These are phyloP conservation scores for Aspergillus cavernicola DNA, from an alignment of 495 filamentous ascomycete genomes.

Conservation along the genomic window DNA sequence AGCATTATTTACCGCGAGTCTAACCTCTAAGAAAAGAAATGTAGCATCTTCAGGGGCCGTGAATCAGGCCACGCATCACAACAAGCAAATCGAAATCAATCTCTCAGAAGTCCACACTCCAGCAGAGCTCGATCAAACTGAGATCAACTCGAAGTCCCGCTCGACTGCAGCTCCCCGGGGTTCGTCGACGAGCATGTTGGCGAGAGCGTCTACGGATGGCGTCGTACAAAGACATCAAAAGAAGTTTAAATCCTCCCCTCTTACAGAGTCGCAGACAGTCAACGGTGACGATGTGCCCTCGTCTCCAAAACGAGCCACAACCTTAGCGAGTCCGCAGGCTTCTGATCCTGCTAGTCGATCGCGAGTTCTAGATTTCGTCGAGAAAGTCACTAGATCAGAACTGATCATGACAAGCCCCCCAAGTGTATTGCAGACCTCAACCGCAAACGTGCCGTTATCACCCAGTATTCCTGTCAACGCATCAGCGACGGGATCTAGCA, in stretches of 20 bases:
- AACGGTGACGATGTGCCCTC: slow-evolving; percentile 3
- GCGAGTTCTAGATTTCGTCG: background rate
- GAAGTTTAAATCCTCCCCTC: slow-evolving; percentile 34
- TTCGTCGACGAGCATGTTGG: background rate
- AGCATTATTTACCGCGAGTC: slow-evolving; percentile 26
- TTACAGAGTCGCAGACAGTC: slow-evolving; percentile 25
- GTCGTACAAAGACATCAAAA: slow-evolving; percentile 17
- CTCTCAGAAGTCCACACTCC: background rate
- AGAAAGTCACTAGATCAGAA: background rate
- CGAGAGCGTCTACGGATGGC: slow-evolving; percentile 10
- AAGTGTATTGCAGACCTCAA: background rate
- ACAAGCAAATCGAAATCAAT: background rate
- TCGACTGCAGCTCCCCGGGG: background rate
- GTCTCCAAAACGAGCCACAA: background rate
- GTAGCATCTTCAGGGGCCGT: background rate
- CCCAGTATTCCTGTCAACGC: background rate
- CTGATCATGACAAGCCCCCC: background rate
- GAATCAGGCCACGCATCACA: background rate
- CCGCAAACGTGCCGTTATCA: background rate
- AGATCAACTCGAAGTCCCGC: background rate
- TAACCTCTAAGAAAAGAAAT: slow-evolving; percentile 21
- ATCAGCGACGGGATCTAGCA: background rate
- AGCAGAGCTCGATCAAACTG: background rate
- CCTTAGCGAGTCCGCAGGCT: background rate
- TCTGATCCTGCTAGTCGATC: background rate